phyloP scores from a whole-genome alignment of 2,329 filamentous ascomycete genomes.

The Coccinonectria pachysandricola region DNA sequence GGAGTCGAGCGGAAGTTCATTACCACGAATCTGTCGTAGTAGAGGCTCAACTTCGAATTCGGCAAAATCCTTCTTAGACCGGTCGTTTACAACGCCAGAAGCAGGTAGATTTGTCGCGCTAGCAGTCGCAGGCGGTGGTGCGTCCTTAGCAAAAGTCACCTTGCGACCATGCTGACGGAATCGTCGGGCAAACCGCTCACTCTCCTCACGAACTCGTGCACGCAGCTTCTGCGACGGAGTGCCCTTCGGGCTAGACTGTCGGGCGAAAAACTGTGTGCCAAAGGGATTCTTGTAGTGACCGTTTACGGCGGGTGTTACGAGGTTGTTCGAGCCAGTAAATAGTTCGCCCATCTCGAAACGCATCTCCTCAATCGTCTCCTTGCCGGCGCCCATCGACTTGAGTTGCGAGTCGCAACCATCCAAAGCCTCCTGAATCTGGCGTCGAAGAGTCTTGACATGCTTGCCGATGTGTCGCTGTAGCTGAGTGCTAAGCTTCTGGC shows the following conservation, averaged over 20 bases:
- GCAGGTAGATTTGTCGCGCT: conserved; percentile 17
- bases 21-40: conserved; percentile 39
- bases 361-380: conserved; percentile 44
- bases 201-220: conserved; percentile 41
- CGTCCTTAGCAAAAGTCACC: conserved; percentile 29
- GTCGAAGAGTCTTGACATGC: conserved; percentile 39
- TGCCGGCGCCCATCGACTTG: conserved; percentile 38
- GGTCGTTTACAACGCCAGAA: conserved; percentile 23
- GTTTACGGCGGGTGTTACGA: conserved; percentile 43
- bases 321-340: conserved; percentile 41
- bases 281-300: conserved; percentile 47
- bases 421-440: conserved; percentile 40
- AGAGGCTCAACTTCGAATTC: conserved; percentile 38
- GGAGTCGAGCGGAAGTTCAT: conserved; percentile 41
- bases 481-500: conserved; percentile 38
- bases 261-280: conserved; percentile 39
- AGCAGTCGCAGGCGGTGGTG: conserved; percentile 10
- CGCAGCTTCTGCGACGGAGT: conserved; percentile 42
- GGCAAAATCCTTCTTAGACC: conserved; percentile 37
- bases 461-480: conserved; percentile 42
- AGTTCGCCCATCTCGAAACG: conserved; percentile 42
- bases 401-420: conserved; percentile 39
- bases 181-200: conserved; percentile 37
- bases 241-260: conserved; percentile 37
- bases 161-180: conserved; percentile 40